Evolutionary conservation across 1,139 yeast species (phyloP).

Genomic region (Hanseniaspora sp.): DNA sequence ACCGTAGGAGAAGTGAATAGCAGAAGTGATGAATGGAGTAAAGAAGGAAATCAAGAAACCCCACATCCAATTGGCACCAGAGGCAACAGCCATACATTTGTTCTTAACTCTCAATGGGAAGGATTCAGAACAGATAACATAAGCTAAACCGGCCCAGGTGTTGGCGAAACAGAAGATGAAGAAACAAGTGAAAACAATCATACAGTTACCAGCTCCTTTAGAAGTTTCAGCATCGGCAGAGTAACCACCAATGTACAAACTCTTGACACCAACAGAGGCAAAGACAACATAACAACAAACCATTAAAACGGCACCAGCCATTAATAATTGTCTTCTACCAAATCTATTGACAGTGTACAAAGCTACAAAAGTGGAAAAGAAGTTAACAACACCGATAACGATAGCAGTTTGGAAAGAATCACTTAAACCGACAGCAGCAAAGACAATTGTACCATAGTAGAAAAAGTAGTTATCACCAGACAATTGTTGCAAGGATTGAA

Average conservation of each 20-base stretch:
- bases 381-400: conserved; percentile 64
- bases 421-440: conserved; percentile 58
- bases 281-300: conserved; percentile 49
- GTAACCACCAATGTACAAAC: conserved; percentile 42
- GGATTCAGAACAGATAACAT: conserved; percentile 57
- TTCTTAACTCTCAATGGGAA: conserved; percentile 67
- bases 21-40: conserved; percentile 53
- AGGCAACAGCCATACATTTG: conserved; percentile 62
- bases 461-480: conserved; percentile 69
- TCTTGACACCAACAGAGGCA: conserved; percentile 54
- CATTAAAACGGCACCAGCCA: conserved; percentile 55
- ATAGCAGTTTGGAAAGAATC: conserved; percentile 71
- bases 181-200: conserved; percentile 65
- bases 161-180: conserved; percentile 67
- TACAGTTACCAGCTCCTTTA: conserved; percentile 51
- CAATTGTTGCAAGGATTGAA: conserved; percentile 62
- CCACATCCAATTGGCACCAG: conserved; percentile 61
- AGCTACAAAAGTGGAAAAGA: conserved; percentile 58
- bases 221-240: conserved; percentile 23
- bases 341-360: conserved; percentile 52
- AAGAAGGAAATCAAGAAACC: conserved; percentile 63
- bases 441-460: conserved; percentile 66
- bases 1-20: conserved; percentile 49
- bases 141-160: conserved; percentile 74
- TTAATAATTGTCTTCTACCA: conserved; percentile 55